Base-by-base conservation (phyloP, 2,329 filamentous ascomycete species). In the Xylaria sp. region DNA sequence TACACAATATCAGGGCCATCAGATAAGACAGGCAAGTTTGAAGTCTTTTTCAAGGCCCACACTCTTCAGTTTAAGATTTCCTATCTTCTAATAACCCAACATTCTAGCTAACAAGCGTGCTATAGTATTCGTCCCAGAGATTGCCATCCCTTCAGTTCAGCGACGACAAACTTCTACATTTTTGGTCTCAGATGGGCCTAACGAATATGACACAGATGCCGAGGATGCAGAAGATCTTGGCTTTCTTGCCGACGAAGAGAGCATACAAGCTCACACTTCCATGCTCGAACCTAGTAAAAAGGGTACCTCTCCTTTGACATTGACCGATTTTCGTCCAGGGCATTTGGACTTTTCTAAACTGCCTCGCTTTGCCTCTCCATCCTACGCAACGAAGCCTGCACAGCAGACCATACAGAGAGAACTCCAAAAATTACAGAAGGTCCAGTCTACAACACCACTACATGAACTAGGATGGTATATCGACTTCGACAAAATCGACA, bases 391-490 rank as follows among this genome's bases (percentile, higher is more conserved):
- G 0, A 77, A 81, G 0, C 71, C 78, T 1, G 91, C 91, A 0
- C 90, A 89, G 2, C 89, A 85, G 74, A 81, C 86, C 3, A 83
- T 96, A 0, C 86, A 88, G 68, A 84, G 83, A 48, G 90, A 94
- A 72, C 84, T 97, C 53, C 85, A 84, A 63, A 83, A 84, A 9
- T 82, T 94, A 0, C 81, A 92, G 40, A 87, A 87, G 66, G 79
- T 89, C 1, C 94, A 97, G 77, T 79, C 86, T 0, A 81, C 78
- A 11, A 88, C 85, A 0, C 86, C 88, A 0, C 77, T 88, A 1
- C 85, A 90, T 67, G 87, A 91, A 67, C 85, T 97, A 0, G 94
- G 94, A 17, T 97, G 94, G 93, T 93, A 93, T 76, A 89, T 97
- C 64, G 87, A 97, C 75, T 84, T 86, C 57, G 81, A 83, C 6